Evolutionary conservation across 495 filamentous ascomycete genomes (phyloP), one percentile per base, ranked within the genome.

Genomic region (Xylaria bambusicola): DNA sequence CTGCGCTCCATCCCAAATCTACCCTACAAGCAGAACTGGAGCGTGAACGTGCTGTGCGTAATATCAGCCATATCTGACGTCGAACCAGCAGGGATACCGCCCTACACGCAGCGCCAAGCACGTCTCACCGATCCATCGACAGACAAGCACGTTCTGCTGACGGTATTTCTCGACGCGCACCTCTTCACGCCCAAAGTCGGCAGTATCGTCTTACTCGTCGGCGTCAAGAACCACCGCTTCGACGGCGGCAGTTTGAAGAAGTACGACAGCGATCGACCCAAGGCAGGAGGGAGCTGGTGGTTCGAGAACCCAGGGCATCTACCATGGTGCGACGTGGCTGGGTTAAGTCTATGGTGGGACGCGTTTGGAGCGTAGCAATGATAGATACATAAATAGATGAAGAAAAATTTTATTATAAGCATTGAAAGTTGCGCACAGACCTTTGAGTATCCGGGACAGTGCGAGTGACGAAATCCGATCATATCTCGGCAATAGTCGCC

Each of bases 11-110:
- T 80, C 36, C 75, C 78, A 1, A 63, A 71, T 51, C 68, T 81
- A 9, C 76, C 73, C 1, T 78, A 76, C 70, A 73, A 75, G 44
- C 79, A 80, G 60, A 81, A 80, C 57, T 80, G 74, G 73, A 75
- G 73, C 61, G 58, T 76, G 64, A 79, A 80, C 57, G 71, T 77
- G 9, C 66, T 81, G 8, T 73, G 71, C 33, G 67, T 81, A 3
- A 60, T 80, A 4, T 68, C 66, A 2, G 73, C 73, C 3, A 61
- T 80, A 7, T 77, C 73, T 2, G 62, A 62, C 5, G 60, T 77
- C 23, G 71, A 78, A 54, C 68, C 76, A 2, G 75, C 68, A 0
- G 60, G 69, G 8, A 66, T 73, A 1, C 75, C 77, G 0, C 74
- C 78, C 0, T 66, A 67, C 53, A 67, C 42, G 3, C 78, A 80